Evolutionary conservation across 306 rosid genomes (phyloP), one percentile per base, ranked within the genome.

Genomic region (Oemleria cerasiformis): DNA sequence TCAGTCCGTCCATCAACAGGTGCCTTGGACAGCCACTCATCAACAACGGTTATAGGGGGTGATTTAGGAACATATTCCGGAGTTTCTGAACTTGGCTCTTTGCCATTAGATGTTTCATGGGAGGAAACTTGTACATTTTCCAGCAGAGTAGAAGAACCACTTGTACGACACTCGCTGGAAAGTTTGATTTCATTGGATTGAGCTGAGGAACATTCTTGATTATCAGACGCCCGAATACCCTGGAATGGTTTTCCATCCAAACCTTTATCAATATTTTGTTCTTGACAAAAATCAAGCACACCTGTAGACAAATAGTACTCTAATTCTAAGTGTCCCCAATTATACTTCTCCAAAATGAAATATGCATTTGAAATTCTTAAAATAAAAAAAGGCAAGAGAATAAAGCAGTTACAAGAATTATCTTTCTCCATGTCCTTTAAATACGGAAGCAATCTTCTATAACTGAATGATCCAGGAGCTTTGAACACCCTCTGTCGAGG

Each of bases 381-480:
- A n/a, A 23, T 17, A 30, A 68, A 13, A 25, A 14, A 42, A 72
- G 45, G 44, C 4, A 15, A 3, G 47, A 45, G 41, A 72, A 68
- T 43, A 65, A 76, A 65, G 21, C 36, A 59, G 30, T 77, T 82
- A 87, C 92, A 50, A 15, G 85, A 72, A 53, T 73, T 40, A 55
- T 73, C 83, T 68, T 77, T 60, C 4, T 45, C 15, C 38, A 77
- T 63, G 54, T 79, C 78, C 85, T 60, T 76, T 23, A 91, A 73
- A 81, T n/a, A 90, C 6, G 95, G 91, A 71, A 90, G 89, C 81
- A 90, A 4, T 86, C 89, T 84, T 74, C 76, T 70, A 79, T 91
- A 93, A 80, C 85, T 83, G 51, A 88, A 61, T 17, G 97, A 93
- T 45, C 97, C 93, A 0, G 92, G 96, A 19, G 81, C 80, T 75